These are phyloP conservation scores for Saprolegnia parasitica DNA, from an alignment of 352 stramenopile genomes.

Conservation along the genomic window DNA sequence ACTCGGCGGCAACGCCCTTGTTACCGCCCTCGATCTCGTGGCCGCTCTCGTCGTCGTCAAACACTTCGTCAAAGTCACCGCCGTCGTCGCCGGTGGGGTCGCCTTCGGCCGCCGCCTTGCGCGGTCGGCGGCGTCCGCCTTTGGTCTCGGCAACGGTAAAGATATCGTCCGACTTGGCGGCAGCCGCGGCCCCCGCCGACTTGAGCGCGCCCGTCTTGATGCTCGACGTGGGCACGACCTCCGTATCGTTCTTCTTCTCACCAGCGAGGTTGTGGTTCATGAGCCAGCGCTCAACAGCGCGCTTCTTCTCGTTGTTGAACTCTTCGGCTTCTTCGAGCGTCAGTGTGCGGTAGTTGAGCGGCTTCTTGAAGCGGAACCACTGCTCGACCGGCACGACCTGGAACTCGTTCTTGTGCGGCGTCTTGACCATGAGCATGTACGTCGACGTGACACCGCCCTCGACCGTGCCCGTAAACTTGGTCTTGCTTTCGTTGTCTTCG, in stretches of 20 bases:
- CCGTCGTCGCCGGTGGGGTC: constrained; percentile 74
- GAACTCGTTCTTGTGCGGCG: constrained; percentile 84
- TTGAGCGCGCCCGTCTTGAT: constrained; percentile 62
- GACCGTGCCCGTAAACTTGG: constrained; percentile 77
- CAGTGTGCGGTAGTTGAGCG: constrained; percentile 74
- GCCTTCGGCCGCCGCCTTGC: constrained; percentile 35
- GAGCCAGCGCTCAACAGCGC: constrained; percentile 79
- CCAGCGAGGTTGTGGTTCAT: constrained; percentile 84
- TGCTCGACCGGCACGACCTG: constrained; percentile 82
- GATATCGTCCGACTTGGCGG: constrained; percentile 40
- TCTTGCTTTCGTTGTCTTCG: constrained; percentile 74
- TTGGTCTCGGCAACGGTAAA: constrained; percentile 56
- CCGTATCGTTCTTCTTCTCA: constrained; percentile 47
- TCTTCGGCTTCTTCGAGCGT: constrained; percentile 81
- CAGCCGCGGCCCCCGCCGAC: constrained; percentile 28
- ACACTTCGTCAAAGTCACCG: constrained; percentile 84
- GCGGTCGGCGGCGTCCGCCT: constrained; percentile 38
- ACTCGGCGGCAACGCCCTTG: constrained; percentile 1
- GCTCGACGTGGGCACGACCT: constrained; percentile 51
- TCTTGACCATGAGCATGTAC: constrained; percentile 85
- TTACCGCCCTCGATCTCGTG: constrained; percentile 74
- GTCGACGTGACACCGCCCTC: constrained; percentile 77
- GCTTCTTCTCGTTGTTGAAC: constrained; percentile 87
- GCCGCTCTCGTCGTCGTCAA: constrained; percentile 84
- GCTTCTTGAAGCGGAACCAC: constrained; percentile 89